phyloP scores from a whole-genome alignment of 169 alveolate genomes.

The Besnoitia besnoiti region DNA sequence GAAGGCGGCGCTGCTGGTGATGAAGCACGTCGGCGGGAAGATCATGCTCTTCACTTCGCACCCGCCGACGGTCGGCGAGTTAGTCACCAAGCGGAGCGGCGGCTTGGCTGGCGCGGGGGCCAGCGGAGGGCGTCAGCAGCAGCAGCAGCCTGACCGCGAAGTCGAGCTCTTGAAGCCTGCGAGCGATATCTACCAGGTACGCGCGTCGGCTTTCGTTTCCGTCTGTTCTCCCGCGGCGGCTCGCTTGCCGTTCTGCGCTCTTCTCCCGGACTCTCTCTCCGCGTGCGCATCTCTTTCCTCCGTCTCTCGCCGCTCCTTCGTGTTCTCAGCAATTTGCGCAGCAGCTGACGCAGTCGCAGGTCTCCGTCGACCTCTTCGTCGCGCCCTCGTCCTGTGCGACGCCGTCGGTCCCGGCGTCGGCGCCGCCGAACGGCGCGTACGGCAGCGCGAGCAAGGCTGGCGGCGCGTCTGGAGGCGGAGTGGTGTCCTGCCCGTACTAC shows the following conservation, averaged over 20 bases:
- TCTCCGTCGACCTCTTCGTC: constrained; percentile 78
- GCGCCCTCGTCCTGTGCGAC: constrained; percentile 68
- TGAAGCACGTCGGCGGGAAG: constrained; percentile 95
- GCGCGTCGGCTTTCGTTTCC: too few relatives aligned
- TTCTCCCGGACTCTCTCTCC: not conserved
- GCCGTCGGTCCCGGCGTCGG: constrained; percentile 40
- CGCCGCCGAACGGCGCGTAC: not conserved
- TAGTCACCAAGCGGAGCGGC: constrained; percentile 73
- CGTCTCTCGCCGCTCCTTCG: not conserved
- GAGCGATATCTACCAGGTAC: constrained; percentile 73
- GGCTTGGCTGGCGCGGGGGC: constrained; percentile 65
- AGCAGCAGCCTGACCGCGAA: constrained; percentile 74
- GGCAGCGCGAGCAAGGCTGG: not conserved
- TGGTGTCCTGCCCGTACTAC: not conserved
- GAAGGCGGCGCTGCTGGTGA: constrained; percentile 89
- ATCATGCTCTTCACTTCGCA: constrained; percentile 84
- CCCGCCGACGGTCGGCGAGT: constrained; percentile 80
- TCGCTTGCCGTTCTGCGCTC: not conserved
- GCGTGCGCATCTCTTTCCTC: not conserved
- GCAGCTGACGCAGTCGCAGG: constrained; percentile 80
- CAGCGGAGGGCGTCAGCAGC: constrained; percentile 32
- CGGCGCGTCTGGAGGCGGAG: constrained; percentile 30
- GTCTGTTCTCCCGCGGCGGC: not conserved
- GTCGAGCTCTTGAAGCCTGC: constrained; percentile 81
- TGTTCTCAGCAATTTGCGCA: constrained; percentile 43